A percentile compares a stretch with the other conserved stretches of the same genome.
Evolutionary conservation across 139 green algal genomes (phyloP).

Genomic region (Volvox africanus): DNA sequence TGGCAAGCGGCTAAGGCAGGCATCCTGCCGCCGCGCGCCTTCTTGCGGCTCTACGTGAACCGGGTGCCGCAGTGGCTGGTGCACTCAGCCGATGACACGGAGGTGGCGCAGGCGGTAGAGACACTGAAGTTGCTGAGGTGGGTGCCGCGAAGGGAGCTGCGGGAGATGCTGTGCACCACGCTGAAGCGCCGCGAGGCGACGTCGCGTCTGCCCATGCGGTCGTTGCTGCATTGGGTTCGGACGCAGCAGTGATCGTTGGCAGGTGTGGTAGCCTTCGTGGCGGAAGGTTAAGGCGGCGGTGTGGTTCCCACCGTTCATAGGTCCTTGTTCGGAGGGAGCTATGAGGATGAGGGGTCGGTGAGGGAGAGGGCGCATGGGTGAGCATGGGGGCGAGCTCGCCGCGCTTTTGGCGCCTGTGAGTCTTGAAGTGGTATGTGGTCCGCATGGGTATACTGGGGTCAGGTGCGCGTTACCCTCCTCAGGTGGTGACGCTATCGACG

Average conservation of each 20-base stretch:
- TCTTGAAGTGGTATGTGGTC: too few species aligned
- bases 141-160: slow-evolving; percentile 28
- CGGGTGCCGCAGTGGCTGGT: slow-evolving; percentile 27
- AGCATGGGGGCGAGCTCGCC: too few species aligned
- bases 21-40: slow-evolving; percentile 40
- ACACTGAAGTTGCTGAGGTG: slow-evolving; percentile 35
- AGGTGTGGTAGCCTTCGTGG: too few species aligned
- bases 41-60: slow-evolving; percentile 25
- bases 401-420: too few species aligned
- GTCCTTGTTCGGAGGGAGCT: too few species aligned
- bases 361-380: too few species aligned
- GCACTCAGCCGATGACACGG: not conserved
- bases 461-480: too few species aligned
- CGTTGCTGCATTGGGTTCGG: slow-evolving; percentile 1
- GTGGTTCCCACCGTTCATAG: not conserved
- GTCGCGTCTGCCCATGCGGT: slow-evolving; percentile 9
- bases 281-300: too few species aligned
- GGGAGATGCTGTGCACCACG: not conserved
- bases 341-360: too few species aligned
- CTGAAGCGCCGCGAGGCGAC: not conserved
- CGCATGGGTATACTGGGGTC: too few species aligned
- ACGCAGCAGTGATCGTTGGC: not conserved
- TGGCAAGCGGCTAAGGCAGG: slow-evolving; percentile 35
- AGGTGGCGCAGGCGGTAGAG: slow-evolving; percentile 37
- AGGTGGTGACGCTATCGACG: too few species aligned